Percentiles rank a stretch among this genome's conserved stretches.
Evolutionary conservation across 352 stramenopile species (phyloP).

Genomic region (Phytophthora pseudosyringae): DNA sequence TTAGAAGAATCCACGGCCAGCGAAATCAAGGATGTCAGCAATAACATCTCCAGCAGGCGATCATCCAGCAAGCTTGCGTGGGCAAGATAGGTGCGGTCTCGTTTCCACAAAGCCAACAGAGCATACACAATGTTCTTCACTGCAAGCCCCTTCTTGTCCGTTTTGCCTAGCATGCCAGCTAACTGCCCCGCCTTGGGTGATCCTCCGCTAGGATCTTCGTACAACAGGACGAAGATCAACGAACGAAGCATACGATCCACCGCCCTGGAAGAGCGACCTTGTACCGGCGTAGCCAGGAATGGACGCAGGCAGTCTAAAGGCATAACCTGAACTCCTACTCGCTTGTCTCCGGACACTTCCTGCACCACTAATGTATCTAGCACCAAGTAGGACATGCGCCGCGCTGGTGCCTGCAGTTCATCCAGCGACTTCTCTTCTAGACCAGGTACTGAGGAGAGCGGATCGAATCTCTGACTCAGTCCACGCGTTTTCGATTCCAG

Average conservation of each 20-base stretch:
- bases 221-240: constrained; percentile 58
- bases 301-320: constrained; percentile 36
- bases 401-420: constrained; percentile 44
- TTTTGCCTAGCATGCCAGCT: constrained; percentile 39
- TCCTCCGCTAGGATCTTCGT: constrained; percentile 36
- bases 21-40: constrained; percentile 65
- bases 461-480: constrained; percentile 68
- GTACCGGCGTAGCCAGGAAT: constrained; percentile 42
- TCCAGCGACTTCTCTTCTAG: constrained; percentile 44
- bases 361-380: constrained; percentile 50
- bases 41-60: constrained; percentile 54
- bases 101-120: constrained; percentile 61
- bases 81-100: constrained; percentile 43
- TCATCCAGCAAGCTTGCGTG: constrained; percentile 42
- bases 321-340: constrained; percentile 32
- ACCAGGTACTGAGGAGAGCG: constrained; percentile 36
- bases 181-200: constrained; percentile 40
- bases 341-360: constrained; percentile 40
- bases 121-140: constrained; percentile 65
- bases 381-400: constrained; percentile 60
- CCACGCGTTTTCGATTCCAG: constrained; percentile 51
- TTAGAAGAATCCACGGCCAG: constrained; percentile 41
- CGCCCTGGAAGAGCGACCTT: constrained; percentile 32
- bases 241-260: constrained; percentile 53
- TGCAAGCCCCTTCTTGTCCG: constrained; percentile 41